These are phyloP conservation scores for Neurospora crassa DNA, from an alignment of 2,329 filamentous ascomycete genomes.

Conservation along the genomic window DNA sequence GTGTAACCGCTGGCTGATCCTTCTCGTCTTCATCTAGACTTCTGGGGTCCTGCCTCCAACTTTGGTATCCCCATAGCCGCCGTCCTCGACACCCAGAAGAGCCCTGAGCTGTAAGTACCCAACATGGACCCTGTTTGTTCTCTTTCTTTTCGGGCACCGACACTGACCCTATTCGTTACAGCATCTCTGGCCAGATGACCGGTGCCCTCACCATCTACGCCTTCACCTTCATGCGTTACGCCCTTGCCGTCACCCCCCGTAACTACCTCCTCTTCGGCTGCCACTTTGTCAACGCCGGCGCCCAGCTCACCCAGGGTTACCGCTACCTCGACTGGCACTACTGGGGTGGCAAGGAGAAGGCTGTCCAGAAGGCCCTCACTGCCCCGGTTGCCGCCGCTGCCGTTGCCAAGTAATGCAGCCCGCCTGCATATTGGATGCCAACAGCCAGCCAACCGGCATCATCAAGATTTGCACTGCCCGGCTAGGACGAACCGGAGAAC, in stretches of 20 bases:
- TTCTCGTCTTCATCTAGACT: conserved; percentile 43
- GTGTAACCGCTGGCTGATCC: conserved; percentile 13
- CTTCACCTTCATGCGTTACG: conserved; percentile 62
- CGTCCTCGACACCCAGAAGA: conserved; percentile 74
- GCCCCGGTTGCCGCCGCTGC: not conserved
- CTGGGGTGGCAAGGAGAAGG: conserved; percentile 45
- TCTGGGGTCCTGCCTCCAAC: conserved; percentile 81
- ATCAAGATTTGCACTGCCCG: not conserved
- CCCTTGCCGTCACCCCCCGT: conserved; percentile 51
- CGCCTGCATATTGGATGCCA: not conserved
- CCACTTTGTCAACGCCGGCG: conserved; percentile 58
- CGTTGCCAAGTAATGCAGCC: not conserved
- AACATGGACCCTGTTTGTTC: too few species aligned
- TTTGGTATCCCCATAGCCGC: conserved; percentile 77
- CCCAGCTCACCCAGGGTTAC: conserved; percentile 60
- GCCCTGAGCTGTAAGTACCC: conserved; percentile 59
- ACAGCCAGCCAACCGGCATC: not conserved
- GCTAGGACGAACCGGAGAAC: not conserved
- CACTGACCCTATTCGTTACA: too few species aligned
- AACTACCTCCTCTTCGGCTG: conserved; percentile 63
- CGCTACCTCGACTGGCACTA: conserved; percentile 55
- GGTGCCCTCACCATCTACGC: conserved; percentile 56
- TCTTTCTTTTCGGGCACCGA: too few species aligned
- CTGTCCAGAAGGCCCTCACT: not conserved
- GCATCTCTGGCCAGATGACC: conserved; percentile 57